phyloP scores from a whole-genome alignment of 176 grass and related monocot species.

The Triticum dicoccoides region DNA sequence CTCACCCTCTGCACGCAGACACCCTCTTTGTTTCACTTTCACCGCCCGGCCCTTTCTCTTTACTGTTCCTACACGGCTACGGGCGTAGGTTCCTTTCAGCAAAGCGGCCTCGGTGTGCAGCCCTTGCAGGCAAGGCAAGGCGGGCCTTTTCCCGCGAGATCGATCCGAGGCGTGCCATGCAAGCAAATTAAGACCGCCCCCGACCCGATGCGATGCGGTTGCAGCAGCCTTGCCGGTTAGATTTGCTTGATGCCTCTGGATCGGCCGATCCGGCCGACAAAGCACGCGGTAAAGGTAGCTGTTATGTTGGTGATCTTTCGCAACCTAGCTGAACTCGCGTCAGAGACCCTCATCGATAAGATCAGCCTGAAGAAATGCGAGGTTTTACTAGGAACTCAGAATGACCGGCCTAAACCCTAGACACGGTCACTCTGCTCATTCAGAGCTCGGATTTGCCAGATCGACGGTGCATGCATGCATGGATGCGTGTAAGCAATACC shows the following conservation, averaged over 20 bases:
- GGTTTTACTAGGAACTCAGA: neutral
- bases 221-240: neutral
- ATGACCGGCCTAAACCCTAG: neutral
- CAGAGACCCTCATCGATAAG: neutral
- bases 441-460: neutral
- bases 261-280: neutral
- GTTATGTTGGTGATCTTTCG: neutral
- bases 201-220: neutral
- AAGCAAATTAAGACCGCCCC: slow-evolving; percentile 28
- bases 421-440: neutral
- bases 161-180: slow-evolving; percentile 35
- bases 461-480: neutral
- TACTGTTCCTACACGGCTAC: slow-evolving; percentile 28
- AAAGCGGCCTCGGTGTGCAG: slow-evolving; percentile 7
- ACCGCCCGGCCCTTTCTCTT: slow-evolving; percentile 12
- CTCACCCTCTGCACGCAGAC: neutral
- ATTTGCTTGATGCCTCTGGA: neutral
- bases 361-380: neutral
- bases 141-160: neutral
- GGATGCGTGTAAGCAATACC: neutral
- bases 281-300: neutral
- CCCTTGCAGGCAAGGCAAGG: neutral
- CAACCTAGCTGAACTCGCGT: neutral
- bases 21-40: slow-evolving; percentile 26
- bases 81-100: slow-evolving; percentile 4